Base-by-base conservation (phyloP, 768 basidiomycete genomes). In the Rhizopogon sp. region DNA sequence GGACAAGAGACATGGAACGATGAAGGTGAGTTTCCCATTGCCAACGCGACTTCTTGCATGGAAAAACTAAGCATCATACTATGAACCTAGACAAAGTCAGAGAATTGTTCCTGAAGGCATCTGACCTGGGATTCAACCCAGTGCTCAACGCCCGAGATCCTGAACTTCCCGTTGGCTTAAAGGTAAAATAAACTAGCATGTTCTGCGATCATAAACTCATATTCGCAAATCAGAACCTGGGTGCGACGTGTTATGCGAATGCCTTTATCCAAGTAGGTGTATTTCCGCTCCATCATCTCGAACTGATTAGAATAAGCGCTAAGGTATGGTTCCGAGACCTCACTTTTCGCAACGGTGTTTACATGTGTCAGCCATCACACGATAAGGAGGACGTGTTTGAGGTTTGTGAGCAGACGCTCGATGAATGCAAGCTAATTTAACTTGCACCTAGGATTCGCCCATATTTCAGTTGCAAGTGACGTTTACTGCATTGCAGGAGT, bases 221-320 rank as follows among this genome's bases (percentile, higher is more conserved):
- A 39, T 43, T 46, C 46, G 43, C 20, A 33, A 58, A 33, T 33
- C 63, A 94, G 93, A 98, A 98, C 67, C 81, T 98, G 17, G 96
- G 96, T 4, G 95, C 95, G 16, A 98, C 96, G 3, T 98, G 96
- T 67, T 98, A 98, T 62, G 94, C 92, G 57, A 97, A 97, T 68
- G 93, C 93, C 17, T 97, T 90, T 58, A 78, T 98, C 43, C 95
- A 98, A 74, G 92, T 88, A 62, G 39, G 65, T 63, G 35, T 49
- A 29, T 39, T 31, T 43, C 20, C 35, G 35, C 35, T 17, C 37
- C n/a, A 31, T 56, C 45, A 25, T n/a, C 14, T 16, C 10, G 6
- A 16, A 47, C 46, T n/a, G 56, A 49, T 52, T 59, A 39, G 61
- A 45, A 31, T 20, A 39, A 13, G 49, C 47, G 20, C 54, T 2